Evolutionary conservation across 73 alveolate species (phyloP).

Genomic region (Effrenium voratum): DNA sequence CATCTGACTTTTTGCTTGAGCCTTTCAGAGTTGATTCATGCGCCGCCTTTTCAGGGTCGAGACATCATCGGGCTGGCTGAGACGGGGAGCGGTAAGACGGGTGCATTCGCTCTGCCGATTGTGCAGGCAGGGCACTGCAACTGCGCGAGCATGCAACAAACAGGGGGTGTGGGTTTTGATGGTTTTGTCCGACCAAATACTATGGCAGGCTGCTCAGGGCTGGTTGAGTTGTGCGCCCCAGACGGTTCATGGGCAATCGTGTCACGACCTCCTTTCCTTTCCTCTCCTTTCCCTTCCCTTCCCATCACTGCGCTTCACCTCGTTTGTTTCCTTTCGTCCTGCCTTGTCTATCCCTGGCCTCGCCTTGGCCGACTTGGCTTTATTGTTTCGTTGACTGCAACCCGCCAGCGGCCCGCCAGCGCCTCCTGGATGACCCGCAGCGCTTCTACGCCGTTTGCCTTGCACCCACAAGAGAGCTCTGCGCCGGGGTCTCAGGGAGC

Average conservation of each 20-base stretch:
- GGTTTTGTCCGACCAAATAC: no score
- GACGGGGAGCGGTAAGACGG: conserved; percentile 98
- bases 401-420: conserved; percentile 52
- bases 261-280: no score
- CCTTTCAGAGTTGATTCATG: no score
- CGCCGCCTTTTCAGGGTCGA: conserved; percentile 95
- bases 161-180: no score
- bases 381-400: not conserved
- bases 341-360: not conserved
- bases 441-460: conserved; percentile 97
- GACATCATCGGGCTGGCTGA: conserved; percentile 98
- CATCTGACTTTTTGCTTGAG: no score
- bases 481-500: conserved; percentile 62
- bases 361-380: not conserved
- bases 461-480: conserved; percentile 98
- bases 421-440: conserved; percentile 96
- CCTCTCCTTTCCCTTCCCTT: no score
- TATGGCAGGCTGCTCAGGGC: no score
- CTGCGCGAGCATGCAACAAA: no score
- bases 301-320: no score
- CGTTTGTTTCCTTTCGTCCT: no score
- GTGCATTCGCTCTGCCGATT: conserved; percentile 97
- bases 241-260: no score
- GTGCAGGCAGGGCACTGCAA: conserved; percentile 73
- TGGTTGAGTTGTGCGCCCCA: no score